Evolutionary conservation across 139 green algal genomes (phyloP).

Genomic region (Monoraphidium neglectum): DNA sequence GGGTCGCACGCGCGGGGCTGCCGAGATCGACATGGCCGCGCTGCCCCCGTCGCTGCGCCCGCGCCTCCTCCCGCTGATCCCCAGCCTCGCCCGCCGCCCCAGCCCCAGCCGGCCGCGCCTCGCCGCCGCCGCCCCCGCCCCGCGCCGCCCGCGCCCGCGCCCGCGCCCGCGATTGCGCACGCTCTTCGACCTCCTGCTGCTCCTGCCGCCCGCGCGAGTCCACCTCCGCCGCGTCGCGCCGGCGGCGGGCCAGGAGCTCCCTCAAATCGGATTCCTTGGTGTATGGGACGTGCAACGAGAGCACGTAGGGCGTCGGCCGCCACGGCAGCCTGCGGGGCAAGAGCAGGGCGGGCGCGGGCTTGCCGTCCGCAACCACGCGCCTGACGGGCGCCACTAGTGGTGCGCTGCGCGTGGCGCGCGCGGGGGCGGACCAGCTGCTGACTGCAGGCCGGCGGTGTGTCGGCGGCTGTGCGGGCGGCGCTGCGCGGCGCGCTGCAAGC

Average conservation of each 20-base stretch:
- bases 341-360: not conserved
- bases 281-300: conserved; percentile 60
- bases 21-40: no score
- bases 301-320: conserved; percentile 49
- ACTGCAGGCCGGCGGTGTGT: not conserved
- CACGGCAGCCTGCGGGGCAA: conserved; percentile 51
- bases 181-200: not conserved
- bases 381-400: not conserved
- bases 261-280: conserved; percentile 14
- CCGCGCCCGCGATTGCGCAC: no score
- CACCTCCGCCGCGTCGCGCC: conserved; percentile 5
- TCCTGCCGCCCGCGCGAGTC: not conserved
- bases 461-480: not conserved
- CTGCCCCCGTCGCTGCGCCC: no score
- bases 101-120: no score
- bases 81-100: no score
- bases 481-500: not conserved
- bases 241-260: not conserved
- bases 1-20: not conserved
- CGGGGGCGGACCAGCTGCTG: not conserved
- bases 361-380: no score
- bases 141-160: not conserved
- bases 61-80: no score
- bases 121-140: no score
- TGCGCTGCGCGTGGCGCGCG: not conserved